phyloP scores from a whole-genome alignment of 2,329 filamentous ascomycete species.

The Pseudocercospora crystallina region DNA sequence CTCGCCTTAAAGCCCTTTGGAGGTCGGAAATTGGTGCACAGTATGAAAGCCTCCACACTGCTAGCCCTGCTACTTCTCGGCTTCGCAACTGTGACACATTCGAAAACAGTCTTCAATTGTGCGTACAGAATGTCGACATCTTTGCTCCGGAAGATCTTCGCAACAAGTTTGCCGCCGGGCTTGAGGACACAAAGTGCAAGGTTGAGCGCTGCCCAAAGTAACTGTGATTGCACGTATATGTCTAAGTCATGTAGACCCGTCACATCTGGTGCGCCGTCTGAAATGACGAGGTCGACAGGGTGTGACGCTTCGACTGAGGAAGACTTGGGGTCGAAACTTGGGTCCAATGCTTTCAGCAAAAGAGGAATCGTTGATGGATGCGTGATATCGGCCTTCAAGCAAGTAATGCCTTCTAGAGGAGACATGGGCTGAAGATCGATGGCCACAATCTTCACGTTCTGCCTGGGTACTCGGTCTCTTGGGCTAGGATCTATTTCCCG shows the following conservation, averaged over 20 bases:
- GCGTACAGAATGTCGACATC: slow-evolving; percentile 96
- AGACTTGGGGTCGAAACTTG: slow-evolving; percentile 49
- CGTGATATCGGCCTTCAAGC: slow-evolving; percentile 91
- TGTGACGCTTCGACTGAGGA: slow-evolving; percentile 56
- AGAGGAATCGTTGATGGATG: slow-evolving; percentile 93
- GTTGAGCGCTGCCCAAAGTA: slow-evolving; percentile 91
- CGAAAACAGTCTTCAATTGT: slow-evolving; percentile 89
- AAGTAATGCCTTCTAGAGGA: slow-evolving; percentile 87
- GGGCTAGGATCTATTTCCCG: neutral
- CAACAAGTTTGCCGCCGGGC: slow-evolving; percentile 92
- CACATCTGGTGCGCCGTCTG: slow-evolving; percentile 93
- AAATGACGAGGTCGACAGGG: slow-evolving; percentile 89
- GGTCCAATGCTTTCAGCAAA: slow-evolving; percentile 79
- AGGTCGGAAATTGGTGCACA: slow-evolving; percentile 85
- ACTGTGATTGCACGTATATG: slow-evolving; percentile 95
- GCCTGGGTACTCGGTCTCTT: slow-evolving; percentile 21
- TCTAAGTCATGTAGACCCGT: slow-evolving; percentile 96
- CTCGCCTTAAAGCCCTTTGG: slow-evolving; percentile 74
- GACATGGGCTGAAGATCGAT: slow-evolving; percentile 97
- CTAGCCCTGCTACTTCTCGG: slow-evolving; percentile 92
- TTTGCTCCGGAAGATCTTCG: slow-evolving; percentile 93
- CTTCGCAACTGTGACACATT: slow-evolving; percentile 85
- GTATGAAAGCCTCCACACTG: slow-evolving; percentile 94
- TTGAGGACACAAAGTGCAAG: slow-evolving; percentile 88
- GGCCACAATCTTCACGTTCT: slow-evolving; percentile 83